phyloP scores from a whole-genome alignment of 1,284 basidiomycete genomes.

The Microbotryum silenes-acaulis region DNA sequence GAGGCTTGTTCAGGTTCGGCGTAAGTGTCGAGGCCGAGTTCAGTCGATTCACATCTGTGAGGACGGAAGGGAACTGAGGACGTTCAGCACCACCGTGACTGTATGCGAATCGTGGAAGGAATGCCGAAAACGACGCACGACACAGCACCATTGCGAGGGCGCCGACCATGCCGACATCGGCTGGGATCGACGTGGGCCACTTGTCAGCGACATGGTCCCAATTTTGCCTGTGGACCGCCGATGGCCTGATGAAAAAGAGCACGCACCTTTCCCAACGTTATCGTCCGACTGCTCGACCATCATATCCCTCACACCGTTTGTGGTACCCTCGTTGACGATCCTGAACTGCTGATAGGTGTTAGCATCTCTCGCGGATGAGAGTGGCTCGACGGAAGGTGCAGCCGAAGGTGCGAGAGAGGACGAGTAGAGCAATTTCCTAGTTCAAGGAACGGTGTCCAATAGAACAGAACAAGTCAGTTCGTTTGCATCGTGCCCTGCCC shows the following conservation, averaged over 20 bases:
- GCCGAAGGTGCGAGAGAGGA: conserved; percentile 9
- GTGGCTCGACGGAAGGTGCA: not conserved
- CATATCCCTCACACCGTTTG: conserved; percentile 56
- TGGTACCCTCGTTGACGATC: conserved; percentile 52
- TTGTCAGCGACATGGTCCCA: not conserved
- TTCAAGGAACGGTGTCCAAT: not conserved
- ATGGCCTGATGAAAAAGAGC: not conserved
- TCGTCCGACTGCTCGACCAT: conserved; percentile 51
- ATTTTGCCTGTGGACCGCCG: not conserved
- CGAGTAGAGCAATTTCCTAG: conserved; percentile 10
- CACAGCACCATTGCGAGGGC: conserved; percentile 83
- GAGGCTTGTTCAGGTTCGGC: conserved; percentile 35
- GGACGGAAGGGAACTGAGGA: not conserved
- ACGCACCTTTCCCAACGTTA: conserved; percentile 10
- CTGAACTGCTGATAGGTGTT: conserved; percentile 76
- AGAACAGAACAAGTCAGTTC: conserved; percentile 2
- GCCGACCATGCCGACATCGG: conserved; percentile 55
- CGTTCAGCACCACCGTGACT: too few species aligned
- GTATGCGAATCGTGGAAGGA: not conserved
- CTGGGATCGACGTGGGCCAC: not conserved
- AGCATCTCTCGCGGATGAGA: conserved; percentile 49
- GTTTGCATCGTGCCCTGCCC: not conserved
- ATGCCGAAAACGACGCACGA: conserved; percentile 50
- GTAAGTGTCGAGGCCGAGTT: conserved; percentile 43
- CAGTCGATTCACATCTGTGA: conserved; percentile 73